A percentile compares a stretch with the other conserved stretches of the same genome.
phyloP scores from a whole-genome alignment of 129 eudicot genomes.

The Apium graveolens region DNA sequence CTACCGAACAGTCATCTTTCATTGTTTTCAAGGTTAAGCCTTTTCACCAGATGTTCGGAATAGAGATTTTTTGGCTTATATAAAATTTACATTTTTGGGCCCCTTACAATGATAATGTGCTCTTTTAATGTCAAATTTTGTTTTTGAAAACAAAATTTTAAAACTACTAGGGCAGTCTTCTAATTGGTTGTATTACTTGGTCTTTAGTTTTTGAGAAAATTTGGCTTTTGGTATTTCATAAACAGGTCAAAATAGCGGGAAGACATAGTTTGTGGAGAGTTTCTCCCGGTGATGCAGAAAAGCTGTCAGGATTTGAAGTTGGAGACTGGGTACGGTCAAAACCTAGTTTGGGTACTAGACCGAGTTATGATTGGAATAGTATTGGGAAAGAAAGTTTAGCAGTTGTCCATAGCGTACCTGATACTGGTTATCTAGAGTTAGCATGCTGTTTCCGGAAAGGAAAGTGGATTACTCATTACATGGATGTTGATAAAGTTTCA shows the following conservation, averaged over 20 bases:
- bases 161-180: neutral
- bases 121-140: neutral
- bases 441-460: constrained; percentile 96
- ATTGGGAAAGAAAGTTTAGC: constrained; percentile 92
- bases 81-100: neutral
- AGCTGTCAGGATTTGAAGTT: constrained; percentile 81
- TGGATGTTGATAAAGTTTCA: constrained; percentile 72
- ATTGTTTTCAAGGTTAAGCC: neutral
- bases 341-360: constrained; percentile 78
- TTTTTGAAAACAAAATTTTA: neutral
- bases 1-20: neutral
- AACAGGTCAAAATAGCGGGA: constrained; percentile 83
- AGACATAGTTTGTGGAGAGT: constrained; percentile 79
- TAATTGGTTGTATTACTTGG: neutral
- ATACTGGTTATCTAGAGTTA: constrained; percentile 74
- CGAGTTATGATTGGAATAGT: constrained; percentile 90
- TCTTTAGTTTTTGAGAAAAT: constrained; percentile 3
- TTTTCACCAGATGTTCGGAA: neutral
- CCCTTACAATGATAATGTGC: neutral
- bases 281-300: constrained; percentile 96
- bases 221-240: constrained; percentile 5
- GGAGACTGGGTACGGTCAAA: constrained; percentile 99
- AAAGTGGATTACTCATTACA: constrained; percentile 58
- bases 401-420: constrained; percentile 84
- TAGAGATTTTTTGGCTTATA: neutral